phyloP scores from a whole-genome alignment of 805 yeast genomes.

The Pichia thaimueangensis region DNA sequence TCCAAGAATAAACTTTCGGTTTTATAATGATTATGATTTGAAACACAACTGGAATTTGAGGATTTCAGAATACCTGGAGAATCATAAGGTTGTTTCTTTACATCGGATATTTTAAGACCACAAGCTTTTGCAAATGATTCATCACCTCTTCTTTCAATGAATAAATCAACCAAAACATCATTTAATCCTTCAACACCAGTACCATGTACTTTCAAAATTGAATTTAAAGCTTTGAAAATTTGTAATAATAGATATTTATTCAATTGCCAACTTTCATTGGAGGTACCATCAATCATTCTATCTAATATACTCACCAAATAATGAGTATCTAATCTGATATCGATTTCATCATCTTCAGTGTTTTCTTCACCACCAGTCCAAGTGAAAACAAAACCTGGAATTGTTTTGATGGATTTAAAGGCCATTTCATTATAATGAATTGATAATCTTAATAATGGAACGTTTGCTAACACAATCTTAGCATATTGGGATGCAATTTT shows the following conservation, averaged over 20 bases:
- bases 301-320: conserved; percentile 20
- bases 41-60: background rate
- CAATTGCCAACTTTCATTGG: conserved; percentile 19
- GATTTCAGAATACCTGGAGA: background rate
- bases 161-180: conserved; percentile 13
- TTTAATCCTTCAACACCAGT: conserved; percentile 5
- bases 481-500: conserved; percentile 17
- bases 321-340: conserved; percentile 19
- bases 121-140: conserved; percentile 7
- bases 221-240: conserved; percentile 23
- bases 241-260: conserved; percentile 21
- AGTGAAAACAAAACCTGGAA: conserved; percentile 14
- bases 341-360: conserved; percentile 4
- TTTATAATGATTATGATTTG: background rate
- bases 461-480: conserved; percentile 19
- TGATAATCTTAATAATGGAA: conserved; percentile 16
- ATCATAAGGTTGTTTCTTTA: background rate
- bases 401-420: conserved; percentile 1
- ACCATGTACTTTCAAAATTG: conserved; percentile 16
- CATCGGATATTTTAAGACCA: background rate
- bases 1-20: background rate
- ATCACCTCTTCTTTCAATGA: conserved; percentile 11
- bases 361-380: conserved; percentile 15
- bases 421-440: conserved; percentile 9
- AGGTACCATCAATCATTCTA: conserved; percentile 18